Evolutionary conservation across 306 rosid species (phyloP).

Genomic region (Biancaea sappan): DNA sequence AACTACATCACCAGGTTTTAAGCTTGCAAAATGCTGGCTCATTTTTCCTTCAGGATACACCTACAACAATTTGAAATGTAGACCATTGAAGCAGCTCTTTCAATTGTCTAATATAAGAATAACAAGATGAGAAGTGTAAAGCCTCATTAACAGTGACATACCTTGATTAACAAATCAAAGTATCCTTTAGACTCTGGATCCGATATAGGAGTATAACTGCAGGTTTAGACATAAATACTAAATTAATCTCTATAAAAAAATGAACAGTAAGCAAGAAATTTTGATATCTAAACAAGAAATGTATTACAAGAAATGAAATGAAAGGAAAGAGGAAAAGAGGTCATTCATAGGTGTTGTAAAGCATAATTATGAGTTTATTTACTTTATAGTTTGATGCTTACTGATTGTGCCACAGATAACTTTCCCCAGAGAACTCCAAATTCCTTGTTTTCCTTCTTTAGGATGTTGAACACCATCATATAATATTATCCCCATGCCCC

Average conservation of each 20-base stretch:
- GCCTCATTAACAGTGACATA: slow-evolving; percentile 32
- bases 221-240: slow-evolving; percentile 28
- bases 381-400: not conserved
- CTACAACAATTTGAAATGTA: slow-evolving; percentile 48
- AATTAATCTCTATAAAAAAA: slow-evolving; percentile 23
- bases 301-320: not conserved
- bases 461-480: not conserved
- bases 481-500: not conserved
- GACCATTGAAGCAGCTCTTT: slow-evolving; percentile 8
- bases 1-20: slow-evolving; percentile 91
- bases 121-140: slow-evolving; percentile 24
- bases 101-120: not conserved
- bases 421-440: not conserved
- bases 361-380: not conserved
- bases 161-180: slow-evolving; percentile 97
- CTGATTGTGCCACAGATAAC: not conserved
- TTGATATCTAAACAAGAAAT: not conserved
- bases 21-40: slow-evolving; percentile 98
- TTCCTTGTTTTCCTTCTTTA: not conserved
- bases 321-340: not conserved
- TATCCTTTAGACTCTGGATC: slow-evolving; percentile 89
- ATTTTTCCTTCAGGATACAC: slow-evolving; percentile 96
- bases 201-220: slow-evolving; percentile 96
- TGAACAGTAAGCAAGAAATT: slow-evolving; percentile 21
- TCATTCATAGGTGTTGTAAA: not conserved